phyloP scores from a whole-genome alignment of 257 asterid genomes.

The Nicotiana tabacum region DNA sequence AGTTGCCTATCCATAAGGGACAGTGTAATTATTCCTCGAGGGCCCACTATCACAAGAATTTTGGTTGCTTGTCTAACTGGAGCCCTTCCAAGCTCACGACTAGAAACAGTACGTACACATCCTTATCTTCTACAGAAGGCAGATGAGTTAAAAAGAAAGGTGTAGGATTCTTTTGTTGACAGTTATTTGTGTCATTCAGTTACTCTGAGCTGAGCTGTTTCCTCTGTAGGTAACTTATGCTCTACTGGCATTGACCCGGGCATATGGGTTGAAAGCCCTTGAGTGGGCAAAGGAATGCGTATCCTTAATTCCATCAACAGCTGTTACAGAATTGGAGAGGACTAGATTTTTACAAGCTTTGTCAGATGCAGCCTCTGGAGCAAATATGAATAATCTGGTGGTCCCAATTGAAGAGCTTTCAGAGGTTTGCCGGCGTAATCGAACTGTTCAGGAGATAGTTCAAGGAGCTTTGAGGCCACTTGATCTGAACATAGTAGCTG shows the following conservation, averaged over 20 bases:
- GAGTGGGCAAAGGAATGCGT: slow-evolving; percentile 83
- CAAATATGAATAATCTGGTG: slow-evolving; percentile 48
- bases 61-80: slow-evolving; percentile 85
- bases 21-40: slow-evolving; percentile 73
- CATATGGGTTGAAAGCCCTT: slow-evolving; percentile 62
- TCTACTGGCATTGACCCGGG: slow-evolving; percentile 66
- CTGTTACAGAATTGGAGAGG: slow-evolving; percentile 71
- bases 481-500: slow-evolving; percentile 61
- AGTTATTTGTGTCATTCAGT: not conserved
- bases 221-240: slow-evolving; percentile 65
- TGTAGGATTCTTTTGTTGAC: not conserved
- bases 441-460: slow-evolving; percentile 94
- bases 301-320: slow-evolving; percentile 76
- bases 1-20: slow-evolving; percentile 64
- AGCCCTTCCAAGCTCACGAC: slow-evolving; percentile 88
- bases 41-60: slow-evolving; percentile 65
- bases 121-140: not conserved
- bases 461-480: slow-evolving; percentile 95
- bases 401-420: slow-evolving; percentile 84
- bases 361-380: slow-evolving; percentile 62
- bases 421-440: slow-evolving; percentile 87
- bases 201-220: slow-evolving; percentile 18
- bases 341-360: slow-evolving; percentile 76
- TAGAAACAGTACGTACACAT: slow-evolving; percentile 60
- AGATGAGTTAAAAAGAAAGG: not conserved